Percentiles rank a stretch among this genome's conserved stretches.
These are phyloP conservation scores for Rhypophila decipiens DNA, from an alignment of 495 filamentous ascomycete species.

Conservation along the genomic window DNA sequence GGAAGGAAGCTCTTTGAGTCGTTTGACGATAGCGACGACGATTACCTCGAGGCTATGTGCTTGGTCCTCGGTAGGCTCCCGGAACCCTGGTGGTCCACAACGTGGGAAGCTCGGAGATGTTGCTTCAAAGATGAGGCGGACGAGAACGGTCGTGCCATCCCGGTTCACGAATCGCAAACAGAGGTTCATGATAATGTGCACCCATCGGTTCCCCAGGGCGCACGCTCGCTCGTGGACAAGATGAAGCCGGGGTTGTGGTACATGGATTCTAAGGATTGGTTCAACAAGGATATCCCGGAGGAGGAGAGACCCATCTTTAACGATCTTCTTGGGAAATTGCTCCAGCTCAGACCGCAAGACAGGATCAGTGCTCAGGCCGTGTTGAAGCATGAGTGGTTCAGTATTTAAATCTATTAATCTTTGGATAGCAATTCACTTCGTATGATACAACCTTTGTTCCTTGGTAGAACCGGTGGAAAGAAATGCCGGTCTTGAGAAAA, in stretches of 20 bases:
- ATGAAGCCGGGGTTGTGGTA: not conserved
- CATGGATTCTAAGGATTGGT: not conserved
- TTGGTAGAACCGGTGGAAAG: no score
- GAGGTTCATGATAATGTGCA: no score
- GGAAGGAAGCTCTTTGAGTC: conserved; percentile 19
- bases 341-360: not conserved
- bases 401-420: no score
- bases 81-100: conserved; percentile 23
- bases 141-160: no score
- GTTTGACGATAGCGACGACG: conserved; percentile 18
- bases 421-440: no score
- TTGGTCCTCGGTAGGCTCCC: conserved; percentile 22
- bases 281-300: not conserved
- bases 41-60: conserved; percentile 15
- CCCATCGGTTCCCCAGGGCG: no score
- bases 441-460: no score
- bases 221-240: conserved; percentile 1
- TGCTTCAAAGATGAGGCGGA: conserved; percentile 15
- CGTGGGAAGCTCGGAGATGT: conserved; percentile 13
- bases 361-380: conserved; percentile 1
- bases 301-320: conserved; percentile 1
- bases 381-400: conserved; percentile 1
- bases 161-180: no score
- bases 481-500: no score
- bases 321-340: conserved; percentile 2